These are phyloP conservation scores for Cercophora sp. DNA, from an alignment of 495 filamentous ascomycete species.

Conservation along the genomic window DNA sequence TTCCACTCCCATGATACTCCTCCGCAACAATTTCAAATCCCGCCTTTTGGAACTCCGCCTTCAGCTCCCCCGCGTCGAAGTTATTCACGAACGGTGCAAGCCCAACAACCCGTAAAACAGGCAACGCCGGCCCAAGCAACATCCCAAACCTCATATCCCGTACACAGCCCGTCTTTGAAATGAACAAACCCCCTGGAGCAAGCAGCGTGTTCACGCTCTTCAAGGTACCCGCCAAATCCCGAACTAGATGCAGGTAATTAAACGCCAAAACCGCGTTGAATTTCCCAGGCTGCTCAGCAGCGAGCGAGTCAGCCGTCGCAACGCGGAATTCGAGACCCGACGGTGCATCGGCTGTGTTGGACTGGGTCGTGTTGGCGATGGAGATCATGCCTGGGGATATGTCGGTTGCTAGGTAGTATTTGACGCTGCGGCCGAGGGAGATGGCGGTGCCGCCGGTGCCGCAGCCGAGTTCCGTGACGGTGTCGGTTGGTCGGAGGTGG, in stretches of 20 bases:
- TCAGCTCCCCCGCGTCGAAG: neutral
- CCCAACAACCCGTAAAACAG: neutral
- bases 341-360: neutral
- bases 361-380: neutral
- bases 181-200: neutral
- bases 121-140: neutral
- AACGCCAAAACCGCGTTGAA: neutral
- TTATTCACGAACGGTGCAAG: neutral
- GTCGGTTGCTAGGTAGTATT: neutral
- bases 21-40: neutral
- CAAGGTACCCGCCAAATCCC: neutral
- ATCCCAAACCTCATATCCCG: neutral
- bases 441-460: neutral
- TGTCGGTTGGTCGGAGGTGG: neutral
- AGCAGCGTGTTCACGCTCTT: neutral
- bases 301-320: neutral
- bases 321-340: neutral
- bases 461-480: neutral
- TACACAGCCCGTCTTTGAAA: conserved; percentile 1
- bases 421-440: neutral
- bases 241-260: conserved; percentile 2
- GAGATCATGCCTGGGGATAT: neutral
- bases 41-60: neutral
- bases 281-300: neutral
- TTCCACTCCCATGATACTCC: neutral